Evolutionary conservation across 202 grass and related monocot species (phyloP).

Genomic region (Cymbopogon flexuosus): DNA sequence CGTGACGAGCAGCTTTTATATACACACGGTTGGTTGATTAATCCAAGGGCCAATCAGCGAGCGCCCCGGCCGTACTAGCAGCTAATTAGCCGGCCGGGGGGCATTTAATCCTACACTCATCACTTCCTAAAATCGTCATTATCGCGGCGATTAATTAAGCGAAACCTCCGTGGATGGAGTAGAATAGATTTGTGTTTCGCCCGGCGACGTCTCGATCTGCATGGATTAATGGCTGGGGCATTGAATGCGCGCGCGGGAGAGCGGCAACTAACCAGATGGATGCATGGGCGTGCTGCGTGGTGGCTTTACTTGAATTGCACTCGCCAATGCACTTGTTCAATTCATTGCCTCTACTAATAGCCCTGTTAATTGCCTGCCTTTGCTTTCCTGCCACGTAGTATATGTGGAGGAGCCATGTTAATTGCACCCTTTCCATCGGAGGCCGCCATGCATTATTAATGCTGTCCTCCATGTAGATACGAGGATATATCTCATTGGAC

Average conservation of each 20-base stretch:
- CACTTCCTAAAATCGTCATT: background rate
- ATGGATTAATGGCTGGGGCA: conserved; percentile 22
- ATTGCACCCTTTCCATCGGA: background rate
- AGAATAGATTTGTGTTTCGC: no score
- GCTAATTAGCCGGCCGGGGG: no score
- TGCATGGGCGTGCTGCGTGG: background rate
- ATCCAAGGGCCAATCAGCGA: background rate
- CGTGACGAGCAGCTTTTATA: background rate
- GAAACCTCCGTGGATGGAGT: background rate
- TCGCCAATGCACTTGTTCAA: conserved; percentile 18
- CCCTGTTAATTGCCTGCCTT: conserved; percentile 6
- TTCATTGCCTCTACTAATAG: background rate
- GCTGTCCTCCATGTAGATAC: background rate
- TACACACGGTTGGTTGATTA: no score
- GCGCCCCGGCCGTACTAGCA: background rate
- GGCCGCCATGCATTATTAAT: conserved; percentile 11
- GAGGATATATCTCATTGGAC: background rate
- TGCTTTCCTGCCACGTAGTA: conserved; percentile 22
- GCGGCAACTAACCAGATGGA: conserved; percentile 25
- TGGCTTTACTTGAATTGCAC: background rate
- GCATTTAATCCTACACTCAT: background rate
- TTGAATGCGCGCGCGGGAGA: conserved; percentile 1
- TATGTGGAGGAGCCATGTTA: background rate
- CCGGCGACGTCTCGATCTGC: conserved; percentile 19
- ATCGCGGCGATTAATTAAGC: background rate